Evolutionary conservation across 345 rosid genomes (phyloP), one percentile per base, ranked within the genome.

Genomic region (Raphanus raphanistrum): DNA sequence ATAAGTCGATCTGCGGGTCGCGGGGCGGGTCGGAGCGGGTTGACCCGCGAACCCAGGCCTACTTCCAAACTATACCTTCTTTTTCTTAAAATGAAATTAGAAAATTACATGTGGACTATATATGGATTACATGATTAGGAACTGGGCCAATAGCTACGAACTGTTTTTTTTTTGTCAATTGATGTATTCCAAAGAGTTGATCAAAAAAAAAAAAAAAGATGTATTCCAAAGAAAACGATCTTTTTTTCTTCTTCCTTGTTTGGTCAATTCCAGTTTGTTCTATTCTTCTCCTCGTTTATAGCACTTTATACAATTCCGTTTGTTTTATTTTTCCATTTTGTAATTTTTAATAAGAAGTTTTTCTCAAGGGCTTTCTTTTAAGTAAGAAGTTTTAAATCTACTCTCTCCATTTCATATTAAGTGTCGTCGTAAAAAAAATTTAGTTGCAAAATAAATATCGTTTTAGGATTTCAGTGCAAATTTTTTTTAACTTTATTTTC

Each of bases 101-200:
- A 13, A 55, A 50, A 50, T 15, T 50, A 50, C 17, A 38, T 54
- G 54, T 77, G 76, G 60, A 35, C 57, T 15, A 33, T 61, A 33
- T 61, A 76, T 67, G 67, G 12, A 76, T 45, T 67, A 76, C 74
- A 76, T 29, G 75, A 76, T 71, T 64, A 77, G 52, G 66, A n/a
- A 60, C 26, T 63, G 59, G 35, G 66, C 71, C 76, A 70, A 70
- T 38, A 38, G 55, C 59, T 63, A 36, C 65, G 71, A 17, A 58
- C 26, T 63, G 59, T 10, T 62, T 76, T 76, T 13, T 50, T 50
- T 50, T 50, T 50, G 75, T 70, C 80, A 54, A 70, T 77, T 54
- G 1, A 63, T 63, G 64, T 63, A 50, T 63, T 76, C 21, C 21
- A 21, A 21, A 21, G 21, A 21, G 21, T 21, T 21, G 21, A 21